Base-by-base conservation (phyloP, 768 basidiomycete genomes). In the Tephrocybe sp. region DNA sequence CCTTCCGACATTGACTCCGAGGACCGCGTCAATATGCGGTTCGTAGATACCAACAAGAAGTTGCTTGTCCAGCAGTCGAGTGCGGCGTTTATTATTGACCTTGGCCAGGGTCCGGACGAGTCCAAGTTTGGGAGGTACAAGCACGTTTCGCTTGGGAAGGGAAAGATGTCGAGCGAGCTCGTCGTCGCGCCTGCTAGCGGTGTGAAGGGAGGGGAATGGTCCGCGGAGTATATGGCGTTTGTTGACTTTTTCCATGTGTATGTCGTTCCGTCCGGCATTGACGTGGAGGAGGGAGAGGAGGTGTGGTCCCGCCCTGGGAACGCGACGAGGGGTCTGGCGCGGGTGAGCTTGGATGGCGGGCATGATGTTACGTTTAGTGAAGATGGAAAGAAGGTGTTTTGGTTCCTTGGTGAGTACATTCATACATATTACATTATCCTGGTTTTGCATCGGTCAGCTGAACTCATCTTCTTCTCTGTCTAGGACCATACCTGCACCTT, bases 251-350 rank as follows among this genome's bases (percentile, higher is more conserved):
- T 76, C 67, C 77, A 89, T 57, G 79, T 89, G 0, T 86, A 87
- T 62, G 63, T 26, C 26, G 26, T 81, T 51, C 78, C 73, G 0
- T 70, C 77, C 12, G 74, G 75, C 1, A 59, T 66, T 17, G 55
- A 68, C 6, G 59, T 78, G 14, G 67, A 73, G 38, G 59, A 74
- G 14, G 70, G 64, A 4, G 72, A 74, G 36, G 65, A 72, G 1
- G 68, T 89, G 12, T 89, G 85, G 85, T 84, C 84, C 41, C 85
- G 80, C 58, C 87, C 87, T 9, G 82, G 74, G 0, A 84, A 85
- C 59, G 79, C 85, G 2, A 83, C 85, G 1, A 71, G 72, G 23
- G 81, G 80, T 2, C 62, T 88, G 49, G 75, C 75, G 3, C 75
- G 87, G 31, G 51, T 89, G 51, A 88, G 87, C 58, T 59, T 86